A percentile compares a stretch with the other conserved stretches of the same genome.
Conservation (phyloP, 495 filamentous ascomycete species). For the Aspergillus egyptiacus region DNA sequence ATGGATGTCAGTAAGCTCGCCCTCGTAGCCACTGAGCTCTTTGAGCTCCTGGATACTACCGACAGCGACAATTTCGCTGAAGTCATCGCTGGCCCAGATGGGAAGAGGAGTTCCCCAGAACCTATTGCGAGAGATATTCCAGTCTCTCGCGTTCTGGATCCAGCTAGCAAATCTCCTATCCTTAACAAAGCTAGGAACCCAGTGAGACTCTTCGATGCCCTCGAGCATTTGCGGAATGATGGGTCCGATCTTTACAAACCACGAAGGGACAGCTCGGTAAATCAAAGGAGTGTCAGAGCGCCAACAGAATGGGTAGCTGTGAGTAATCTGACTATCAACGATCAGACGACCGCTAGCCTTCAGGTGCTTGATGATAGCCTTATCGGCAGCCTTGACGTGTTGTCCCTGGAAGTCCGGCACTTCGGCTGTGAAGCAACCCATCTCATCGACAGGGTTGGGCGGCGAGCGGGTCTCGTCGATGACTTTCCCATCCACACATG, state of each 20-base stretch:
- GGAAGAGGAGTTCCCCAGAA: slow-evolving; percentile 98
- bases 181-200: slow-evolving; percentile 91
- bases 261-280: slow-evolving; percentile 87
- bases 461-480: slow-evolving; percentile 71
- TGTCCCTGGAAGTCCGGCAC: slow-evolving; percentile 82
- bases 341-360: slow-evolving; percentile 75
- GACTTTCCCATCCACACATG: slow-evolving; percentile 70
- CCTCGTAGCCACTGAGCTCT: slow-evolving; percentile 75
- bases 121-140: slow-evolving; percentile 92
- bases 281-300: slow-evolving; percentile 93
- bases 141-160: slow-evolving; percentile 89
- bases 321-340: slow-evolving; percentile 83
- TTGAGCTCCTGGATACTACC: slow-evolving; percentile 84
- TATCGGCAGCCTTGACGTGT: slow-evolving; percentile 92
- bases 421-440: slow-evolving; percentile 72
- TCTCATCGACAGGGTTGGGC: slow-evolving; percentile 84
- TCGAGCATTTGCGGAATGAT: slow-evolving; percentile 86
- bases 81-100: slow-evolving; percentile 85
- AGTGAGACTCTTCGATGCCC: slow-evolving; percentile 86
- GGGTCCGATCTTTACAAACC: slow-evolving; percentile 85
- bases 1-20: slow-evolving; percentile 85
- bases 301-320: slow-evolving; percentile 95
- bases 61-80: slow-evolving; percentile 79
- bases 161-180: slow-evolving; percentile 83
- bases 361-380: slow-evolving; percentile 86